Evolutionary conservation across 2,329 filamentous ascomycete genomes (phyloP), one percentile per base, ranked within the genome.

Genomic region (Pyrenochaeta sp.): DNA sequence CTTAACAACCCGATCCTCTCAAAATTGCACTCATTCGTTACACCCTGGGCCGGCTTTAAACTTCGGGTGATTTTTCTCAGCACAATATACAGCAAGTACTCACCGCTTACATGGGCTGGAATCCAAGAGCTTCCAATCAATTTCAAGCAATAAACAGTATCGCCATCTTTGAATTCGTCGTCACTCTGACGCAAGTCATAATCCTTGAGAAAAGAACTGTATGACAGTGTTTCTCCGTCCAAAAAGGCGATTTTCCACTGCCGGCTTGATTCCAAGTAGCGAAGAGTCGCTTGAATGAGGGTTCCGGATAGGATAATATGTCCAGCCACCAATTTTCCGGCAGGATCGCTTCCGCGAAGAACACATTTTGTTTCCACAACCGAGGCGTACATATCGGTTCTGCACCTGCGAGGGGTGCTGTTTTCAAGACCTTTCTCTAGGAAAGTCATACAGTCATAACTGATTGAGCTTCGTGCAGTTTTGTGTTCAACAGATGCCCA

Each of bases 401-500:
- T 32, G 2, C 10, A 6, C 6, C 11, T 15, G 2, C 2, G 7
- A 17, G n/a, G 27, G 1, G 27, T 10, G 2, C 5, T 5, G 2
- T 30, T 15, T 18, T 42, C 29, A 12, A 46, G 30, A n/a, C 36
- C 43, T 36, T 21, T 14, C 7, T 6, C 17, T 18, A 51, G n/a
- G 14, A 20, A 17, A 3, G n/a, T 7, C 36, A 42, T 43, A 10
- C 17, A 21, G 7, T 3, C 6, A 36, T 51, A 51, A 15, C 15
- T 42, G 36, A 51, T 46, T 7, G 4, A 41, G 7, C 11, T 15
- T 7, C 27, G 27, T 10, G 11, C 15, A 2, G 41, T 10, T 27
- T 37, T 14, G 9, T 17, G 23, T 9, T 36, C 39, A 11, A 61
- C 20, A 14, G 51, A 56, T 5, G 52, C 52, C 58, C 58, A 61